Conservation (phyloP, 1,139 yeast genomes). For the Candida sp. region DNA sequence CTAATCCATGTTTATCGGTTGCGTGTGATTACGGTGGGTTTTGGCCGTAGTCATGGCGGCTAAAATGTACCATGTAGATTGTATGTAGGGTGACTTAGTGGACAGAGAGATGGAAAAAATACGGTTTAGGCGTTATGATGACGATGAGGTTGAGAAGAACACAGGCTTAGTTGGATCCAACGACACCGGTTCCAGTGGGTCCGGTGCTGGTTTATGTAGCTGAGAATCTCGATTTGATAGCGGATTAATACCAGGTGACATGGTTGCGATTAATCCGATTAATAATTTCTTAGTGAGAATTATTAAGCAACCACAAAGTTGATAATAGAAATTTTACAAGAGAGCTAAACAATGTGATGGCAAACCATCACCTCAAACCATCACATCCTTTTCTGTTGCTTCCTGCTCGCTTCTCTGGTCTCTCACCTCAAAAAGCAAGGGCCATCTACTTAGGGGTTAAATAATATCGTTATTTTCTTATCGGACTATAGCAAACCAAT, state of each 20-base stretch:
- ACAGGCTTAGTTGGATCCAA: too few relatives aligned
- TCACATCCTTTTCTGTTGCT: too few relatives aligned
- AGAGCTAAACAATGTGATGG: not conserved
- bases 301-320: too few relatives aligned
- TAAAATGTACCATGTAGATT: not conserved
- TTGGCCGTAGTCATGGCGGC: not conserved
- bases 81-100: not conserved
- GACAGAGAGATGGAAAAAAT: not conserved
- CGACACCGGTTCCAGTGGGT: too few relatives aligned
- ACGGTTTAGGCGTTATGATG: too few relatives aligned
- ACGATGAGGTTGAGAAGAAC: too few relatives aligned
- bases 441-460: too few relatives aligned
- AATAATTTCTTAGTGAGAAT: not conserved
- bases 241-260: not conserved
- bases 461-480: too few relatives aligned
- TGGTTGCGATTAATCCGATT: not conserved
- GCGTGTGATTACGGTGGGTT: not conserved
- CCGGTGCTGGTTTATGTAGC: not conserved
- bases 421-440: not conserved
- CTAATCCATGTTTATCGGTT: not conserved
- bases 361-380: not conserved
- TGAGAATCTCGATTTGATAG: not conserved
- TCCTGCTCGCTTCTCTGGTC: too few relatives aligned
- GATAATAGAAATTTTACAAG: too few relatives aligned
- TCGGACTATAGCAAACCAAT: too few relatives aligned